Evolutionary conservation across 805 yeast species (phyloP).

Genomic region (Kodamaea kaohsiungensis): DNA sequence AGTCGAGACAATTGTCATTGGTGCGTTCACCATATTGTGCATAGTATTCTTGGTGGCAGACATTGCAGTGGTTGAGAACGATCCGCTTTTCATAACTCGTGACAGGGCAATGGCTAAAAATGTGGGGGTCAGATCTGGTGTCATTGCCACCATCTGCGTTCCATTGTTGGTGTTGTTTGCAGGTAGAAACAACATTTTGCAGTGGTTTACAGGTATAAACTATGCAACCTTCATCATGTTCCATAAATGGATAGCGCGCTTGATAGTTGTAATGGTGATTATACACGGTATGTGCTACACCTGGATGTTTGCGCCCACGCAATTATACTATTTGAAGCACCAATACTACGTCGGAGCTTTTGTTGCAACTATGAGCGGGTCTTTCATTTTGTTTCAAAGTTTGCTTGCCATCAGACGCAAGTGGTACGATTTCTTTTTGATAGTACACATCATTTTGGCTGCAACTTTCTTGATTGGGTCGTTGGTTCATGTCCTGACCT

Average conservation of each 20-base stretch:
- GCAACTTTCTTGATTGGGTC: constrained; percentile 46
- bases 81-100: constrained; percentile 37
- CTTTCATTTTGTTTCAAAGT: constrained; percentile 32
- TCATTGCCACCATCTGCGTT: constrained; percentile 42
- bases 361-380: constrained; percentile 37
- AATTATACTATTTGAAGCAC: constrained; percentile 1
- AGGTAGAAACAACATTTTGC: constrained; percentile 61
- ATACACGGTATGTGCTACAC: constrained; percentile 26
- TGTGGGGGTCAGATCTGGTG: constrained; percentile 33
- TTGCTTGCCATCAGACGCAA: constrained; percentile 33
- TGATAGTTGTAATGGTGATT: constrained; percentile 25
- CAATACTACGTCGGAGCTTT: constrained; percentile 12
- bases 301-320: background rate
- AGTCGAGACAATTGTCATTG: constrained; percentile 15
- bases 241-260: constrained; percentile 46
- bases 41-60: constrained; percentile 23
- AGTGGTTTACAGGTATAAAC: constrained; percentile 60
- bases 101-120: constrained; percentile 30
- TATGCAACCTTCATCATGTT: constrained; percentile 41
- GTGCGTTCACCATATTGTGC: constrained; percentile 31
- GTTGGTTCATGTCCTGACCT: constrained; percentile 42
- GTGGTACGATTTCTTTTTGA: constrained; percentile 38
- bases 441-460: constrained; percentile 43
- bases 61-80: constrained; percentile 27
- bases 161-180: constrained; percentile 61